phyloP scores from a whole-genome alignment of 257 asterid species.

The Mentha longifolia region DNA sequence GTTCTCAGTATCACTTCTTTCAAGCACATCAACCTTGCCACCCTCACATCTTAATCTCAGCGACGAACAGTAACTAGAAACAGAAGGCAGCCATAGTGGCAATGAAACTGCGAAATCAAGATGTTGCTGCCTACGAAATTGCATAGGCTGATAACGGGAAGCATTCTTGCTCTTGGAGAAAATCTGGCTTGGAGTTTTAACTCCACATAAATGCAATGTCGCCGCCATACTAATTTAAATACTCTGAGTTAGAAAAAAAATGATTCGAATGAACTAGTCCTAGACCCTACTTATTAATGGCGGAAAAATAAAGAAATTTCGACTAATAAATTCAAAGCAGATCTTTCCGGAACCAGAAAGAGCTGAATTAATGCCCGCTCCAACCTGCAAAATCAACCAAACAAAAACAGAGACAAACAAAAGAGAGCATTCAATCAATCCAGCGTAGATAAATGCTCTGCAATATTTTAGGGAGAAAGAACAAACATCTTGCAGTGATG shows the following conservation, averaged over 20 bases:
- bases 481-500: background rate
- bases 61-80: slow-evolving; percentile 31
- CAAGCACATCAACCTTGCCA: slow-evolving; percentile 45
- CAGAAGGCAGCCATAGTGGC: slow-evolving; percentile 34
- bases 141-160: slow-evolving; percentile 35
- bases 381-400: slow-evolving; percentile 33
- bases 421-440: slow-evolving; percentile 12
- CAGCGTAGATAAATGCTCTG: background rate
- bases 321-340: slow-evolving; percentile 2
- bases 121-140: slow-evolving; percentile 24
- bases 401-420: background rate
- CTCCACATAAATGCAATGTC: slow-evolving; percentile 53
- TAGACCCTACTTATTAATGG: background rate
- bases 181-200: slow-evolving; percentile 43
- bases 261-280: background rate
- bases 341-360: slow-evolving; percentile 29
- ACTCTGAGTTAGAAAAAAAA: background rate
- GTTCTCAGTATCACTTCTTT: slow-evolving; percentile 37
- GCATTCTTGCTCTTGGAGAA: slow-evolving; percentile 35
- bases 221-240: slow-evolving; percentile 48
- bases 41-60: slow-evolving; percentile 40
- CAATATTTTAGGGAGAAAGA: background rate
- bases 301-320: slow-evolving; percentile 10
- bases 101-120: slow-evolving; percentile 35
- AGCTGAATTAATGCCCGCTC: slow-evolving; percentile 22